Evolutionary conservation across 805 yeast genomes (phyloP).

Genomic region (Candida berthetii): DNA sequence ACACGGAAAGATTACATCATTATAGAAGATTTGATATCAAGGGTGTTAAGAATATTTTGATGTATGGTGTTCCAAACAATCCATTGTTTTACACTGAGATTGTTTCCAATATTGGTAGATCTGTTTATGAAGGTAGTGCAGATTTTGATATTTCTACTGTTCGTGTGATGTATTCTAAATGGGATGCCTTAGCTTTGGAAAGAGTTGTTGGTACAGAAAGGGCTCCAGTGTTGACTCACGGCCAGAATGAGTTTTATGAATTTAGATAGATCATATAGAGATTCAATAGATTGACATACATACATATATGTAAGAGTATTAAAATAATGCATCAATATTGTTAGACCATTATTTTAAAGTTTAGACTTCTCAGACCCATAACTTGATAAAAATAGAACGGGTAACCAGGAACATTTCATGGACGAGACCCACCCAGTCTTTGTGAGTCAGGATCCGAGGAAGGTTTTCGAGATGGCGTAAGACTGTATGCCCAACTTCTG

Average conservation of each 20-base stretch:
- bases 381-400: too few relatives aligned
- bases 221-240: conserved; percentile 63
- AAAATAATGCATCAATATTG: too few relatives aligned
- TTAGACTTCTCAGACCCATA: too few relatives aligned
- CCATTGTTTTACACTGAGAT: conserved; percentile 80
- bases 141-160: conserved; percentile 52
- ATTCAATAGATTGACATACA: too few relatives aligned
- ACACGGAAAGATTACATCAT: conserved; percentile 92
- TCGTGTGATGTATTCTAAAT: conserved; percentile 62
- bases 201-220: conserved; percentile 76
- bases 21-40: conserved; percentile 78
- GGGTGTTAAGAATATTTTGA: conserved; percentile 77
- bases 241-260: conserved; percentile 71
- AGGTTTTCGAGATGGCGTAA: neutral
- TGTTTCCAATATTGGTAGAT: conserved; percentile 58
- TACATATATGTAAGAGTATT: too few relatives aligned
- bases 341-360: too few relatives aligned
- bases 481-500: neutral
- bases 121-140: conserved; percentile 41
- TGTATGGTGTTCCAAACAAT: conserved; percentile 82
- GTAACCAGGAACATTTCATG: too few relatives aligned
- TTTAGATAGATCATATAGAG: conserved; percentile 35
- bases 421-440: neutral
- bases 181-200: conserved; percentile 78
- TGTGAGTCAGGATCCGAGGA: neutral